Conservation (phyloP, 495 filamentous ascomycete genomes). For the Delitschia confertaspora region DNA sequence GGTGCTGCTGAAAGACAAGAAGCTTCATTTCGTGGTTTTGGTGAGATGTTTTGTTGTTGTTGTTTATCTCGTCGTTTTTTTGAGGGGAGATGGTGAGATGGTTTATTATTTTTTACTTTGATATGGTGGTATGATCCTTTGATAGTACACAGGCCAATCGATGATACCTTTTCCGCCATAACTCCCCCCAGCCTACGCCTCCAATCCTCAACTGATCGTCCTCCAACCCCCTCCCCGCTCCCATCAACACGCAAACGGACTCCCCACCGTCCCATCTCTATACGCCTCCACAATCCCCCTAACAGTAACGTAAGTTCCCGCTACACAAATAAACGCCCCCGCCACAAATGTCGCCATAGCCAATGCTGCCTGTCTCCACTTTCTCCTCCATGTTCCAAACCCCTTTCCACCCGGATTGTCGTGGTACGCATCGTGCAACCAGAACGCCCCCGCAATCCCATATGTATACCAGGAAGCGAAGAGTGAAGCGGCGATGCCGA, state of each 20-base stretch:
- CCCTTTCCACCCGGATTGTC: constrained; percentile 32
- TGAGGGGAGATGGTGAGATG: no score
- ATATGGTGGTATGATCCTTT: no score
- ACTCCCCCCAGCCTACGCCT: no score
- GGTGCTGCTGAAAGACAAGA: no score
- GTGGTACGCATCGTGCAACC: constrained; percentile 32
- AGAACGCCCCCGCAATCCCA: constrained; percentile 32
- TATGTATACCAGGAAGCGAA: constrained; percentile 37
- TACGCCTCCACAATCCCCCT: constrained; percentile 30
- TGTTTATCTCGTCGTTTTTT: no score
- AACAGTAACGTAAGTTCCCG: constrained; percentile 32
- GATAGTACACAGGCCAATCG: no score
- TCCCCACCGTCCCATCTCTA: constrained; percentile 22
- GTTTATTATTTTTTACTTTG: no score
- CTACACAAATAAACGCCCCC: constrained; percentile 32
- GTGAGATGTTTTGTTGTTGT: no score
- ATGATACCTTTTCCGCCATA: no score
- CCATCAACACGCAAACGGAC: constrained; percentile 30
- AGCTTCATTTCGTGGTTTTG: no score
- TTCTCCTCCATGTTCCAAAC: constrained; percentile 25
- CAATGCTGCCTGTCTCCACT: constrained; percentile 27
- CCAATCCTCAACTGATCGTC: no score
- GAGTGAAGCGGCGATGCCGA: constrained; percentile 40
- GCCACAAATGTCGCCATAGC: constrained; percentile 24
- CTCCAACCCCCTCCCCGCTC: no score